Conservation (phyloP, 352 stramenopile species). For the Globisporangium viniferum region DNA sequence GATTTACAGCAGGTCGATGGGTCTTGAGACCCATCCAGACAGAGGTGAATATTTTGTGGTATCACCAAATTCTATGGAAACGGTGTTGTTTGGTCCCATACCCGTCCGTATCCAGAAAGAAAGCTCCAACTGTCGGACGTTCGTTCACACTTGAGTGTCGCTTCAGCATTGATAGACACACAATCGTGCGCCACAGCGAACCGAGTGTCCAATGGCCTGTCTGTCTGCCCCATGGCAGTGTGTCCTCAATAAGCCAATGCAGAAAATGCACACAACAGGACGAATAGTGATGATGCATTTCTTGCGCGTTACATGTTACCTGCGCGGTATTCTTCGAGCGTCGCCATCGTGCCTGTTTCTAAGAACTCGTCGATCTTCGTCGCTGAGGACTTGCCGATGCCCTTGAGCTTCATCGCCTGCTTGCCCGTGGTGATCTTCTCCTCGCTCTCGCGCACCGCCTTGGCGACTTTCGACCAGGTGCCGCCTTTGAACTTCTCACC, state of each 20-base stretch:
- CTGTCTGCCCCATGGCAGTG: too few relatives aligned
- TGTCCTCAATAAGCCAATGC: not conserved
- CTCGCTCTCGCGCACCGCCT: slow-evolving; percentile 74
- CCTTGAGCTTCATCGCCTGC: slow-evolving; percentile 78
- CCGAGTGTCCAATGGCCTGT: too few relatives aligned
- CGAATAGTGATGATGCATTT: not conserved
- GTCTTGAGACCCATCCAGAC: not conserved
- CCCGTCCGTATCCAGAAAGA: not conserved
- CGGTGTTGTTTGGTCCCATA: not conserved
- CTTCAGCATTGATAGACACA: not conserved
- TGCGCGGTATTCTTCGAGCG: slow-evolving; percentile 81
- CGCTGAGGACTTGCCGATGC: slow-evolving; percentile 76
- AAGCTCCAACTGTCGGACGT: not conserved
- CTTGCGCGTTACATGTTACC: slow-evolving; percentile 61
- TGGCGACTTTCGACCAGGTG: slow-evolving; percentile 87
- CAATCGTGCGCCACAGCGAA: too few relatives aligned
- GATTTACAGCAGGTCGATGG: not conserved
- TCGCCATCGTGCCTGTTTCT: slow-evolving; percentile 73
- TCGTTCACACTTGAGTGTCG: not conserved
- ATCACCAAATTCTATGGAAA: not conserved
- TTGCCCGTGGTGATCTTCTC: slow-evolving; percentile 67
- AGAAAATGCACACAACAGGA: not conserved
- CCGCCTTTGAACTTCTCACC: slow-evolving; percentile 84
- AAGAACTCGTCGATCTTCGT: slow-evolving; percentile 87
- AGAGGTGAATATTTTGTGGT: not conserved